Percentiles rank a stretch among this genome's conserved stretches.
phyloP scores from a whole-genome alignment of 495 filamentous ascomycete species.

The Podospora pseudopauciseta region DNA sequence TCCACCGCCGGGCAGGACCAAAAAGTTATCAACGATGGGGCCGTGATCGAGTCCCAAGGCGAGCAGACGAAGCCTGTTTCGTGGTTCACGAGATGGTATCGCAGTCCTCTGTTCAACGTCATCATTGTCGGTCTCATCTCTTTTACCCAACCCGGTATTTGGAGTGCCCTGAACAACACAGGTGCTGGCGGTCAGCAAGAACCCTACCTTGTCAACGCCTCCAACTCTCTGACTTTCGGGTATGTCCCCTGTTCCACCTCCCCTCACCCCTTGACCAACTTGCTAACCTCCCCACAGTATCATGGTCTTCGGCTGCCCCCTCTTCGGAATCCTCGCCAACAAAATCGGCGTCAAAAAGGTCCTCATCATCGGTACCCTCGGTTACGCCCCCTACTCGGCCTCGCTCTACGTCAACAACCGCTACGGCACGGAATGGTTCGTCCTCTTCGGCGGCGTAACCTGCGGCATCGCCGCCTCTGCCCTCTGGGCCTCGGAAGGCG shows the following conservation, averaged over 20 bases:
- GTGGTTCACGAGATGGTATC: slow-evolving; percentile 44
- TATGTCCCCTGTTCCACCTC: not conserved
- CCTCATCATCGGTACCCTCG: slow-evolving; percentile 53
- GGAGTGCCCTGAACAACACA: slow-evolving; percentile 56
- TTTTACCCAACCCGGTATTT: slow-evolving; percentile 58
- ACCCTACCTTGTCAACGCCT: slow-evolving; percentile 55
- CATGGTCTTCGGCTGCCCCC: slow-evolving; percentile 54
- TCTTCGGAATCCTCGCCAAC: slow-evolving; percentile 52
- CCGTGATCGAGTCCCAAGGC: slow-evolving; percentile 1
- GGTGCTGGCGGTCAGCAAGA: slow-evolving; percentile 56
- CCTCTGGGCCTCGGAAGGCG: slow-evolving; percentile 57
- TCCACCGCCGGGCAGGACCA: slow-evolving; percentile 18
- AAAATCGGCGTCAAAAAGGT: slow-evolving; percentile 51
- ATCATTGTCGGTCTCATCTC: slow-evolving; percentile 53
- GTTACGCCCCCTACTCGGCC: slow-evolving; percentile 55
- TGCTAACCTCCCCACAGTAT: slow-evolving; percentile 30
- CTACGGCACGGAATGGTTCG: slow-evolving; percentile 55
- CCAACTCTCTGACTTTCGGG: slow-evolving; percentile 55
- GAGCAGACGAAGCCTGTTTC: slow-evolving; percentile 28
- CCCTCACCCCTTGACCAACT: not conserved
- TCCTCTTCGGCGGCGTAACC: slow-evolving; percentile 52
- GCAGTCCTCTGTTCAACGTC: slow-evolving; percentile 53
- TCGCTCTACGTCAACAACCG: slow-evolving; percentile 57
- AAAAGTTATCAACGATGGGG: slow-evolving; percentile 17
- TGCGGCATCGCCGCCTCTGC: slow-evolving; percentile 55